phyloP scores from a whole-genome alignment of 805 yeast genomes.

The Pichia occidentalis region DNA sequence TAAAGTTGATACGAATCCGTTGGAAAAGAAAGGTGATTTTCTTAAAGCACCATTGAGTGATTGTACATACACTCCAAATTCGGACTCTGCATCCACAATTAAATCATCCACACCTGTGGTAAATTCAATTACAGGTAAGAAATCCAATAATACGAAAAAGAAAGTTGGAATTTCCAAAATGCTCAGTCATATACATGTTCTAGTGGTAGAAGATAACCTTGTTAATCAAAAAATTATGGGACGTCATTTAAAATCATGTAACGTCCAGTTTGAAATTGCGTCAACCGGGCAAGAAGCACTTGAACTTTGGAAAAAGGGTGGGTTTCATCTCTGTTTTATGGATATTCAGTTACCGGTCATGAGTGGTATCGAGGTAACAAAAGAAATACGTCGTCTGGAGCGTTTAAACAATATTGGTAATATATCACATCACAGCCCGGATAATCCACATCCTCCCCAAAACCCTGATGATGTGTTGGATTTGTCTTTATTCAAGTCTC shows the following conservation, averaged over 20 bases:
- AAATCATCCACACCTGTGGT: too few relatives aligned
- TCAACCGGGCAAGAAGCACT: conserved; percentile 93
- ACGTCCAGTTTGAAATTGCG: conserved; percentile 79
- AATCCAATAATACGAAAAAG: neutral
- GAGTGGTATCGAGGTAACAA: conserved; percentile 93
- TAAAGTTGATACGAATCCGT: conserved; percentile 4
- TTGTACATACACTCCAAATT: conserved; percentile 5
- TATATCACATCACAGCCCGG: conserved; percentile 20
- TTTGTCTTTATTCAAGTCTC: conserved; percentile 65
- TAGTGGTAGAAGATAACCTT: conserved; percentile 94
- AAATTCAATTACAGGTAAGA: too few relatives aligned
- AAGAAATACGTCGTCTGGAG: conserved; percentile 83
- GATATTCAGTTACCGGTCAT: conserved; percentile 95
- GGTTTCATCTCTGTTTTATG: conserved; percentile 91
- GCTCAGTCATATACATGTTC: conserved; percentile 80
- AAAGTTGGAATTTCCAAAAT: conserved; percentile 49
- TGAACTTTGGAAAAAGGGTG: conserved; percentile 91
- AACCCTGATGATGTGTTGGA: conserved; percentile 48
- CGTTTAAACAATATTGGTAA: conserved; percentile 72
- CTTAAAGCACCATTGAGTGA: conserved; percentile 6
- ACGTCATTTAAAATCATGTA: conserved; percentile 77
- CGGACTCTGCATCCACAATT: conserved; percentile 1
- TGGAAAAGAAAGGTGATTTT: too few relatives aligned
- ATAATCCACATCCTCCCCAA: neutral
- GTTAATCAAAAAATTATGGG: conserved; percentile 90